These are phyloP conservation scores for Pyrenochaeta sp. DNA, from an alignment of 2,329 filamentous ascomycete species.

Conservation along the genomic window DNA sequence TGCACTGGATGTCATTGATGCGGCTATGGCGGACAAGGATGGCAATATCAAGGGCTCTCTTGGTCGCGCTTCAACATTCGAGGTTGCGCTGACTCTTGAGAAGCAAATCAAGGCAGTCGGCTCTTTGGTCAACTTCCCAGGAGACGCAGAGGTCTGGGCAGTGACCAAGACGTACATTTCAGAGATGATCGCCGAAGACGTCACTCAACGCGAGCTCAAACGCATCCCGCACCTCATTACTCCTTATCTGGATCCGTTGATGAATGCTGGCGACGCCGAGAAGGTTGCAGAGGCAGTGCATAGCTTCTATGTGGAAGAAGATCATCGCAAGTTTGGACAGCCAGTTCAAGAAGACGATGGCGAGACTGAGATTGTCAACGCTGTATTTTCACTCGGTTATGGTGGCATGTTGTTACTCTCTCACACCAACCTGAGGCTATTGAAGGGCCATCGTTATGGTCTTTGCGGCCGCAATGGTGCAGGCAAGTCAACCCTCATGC, in stretches of 20 bases:
- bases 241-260: conserved; percentile 78
- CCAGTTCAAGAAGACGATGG: conserved; percentile 88
- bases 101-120: conserved; percentile 75
- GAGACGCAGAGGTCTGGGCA: conserved; percentile 69
- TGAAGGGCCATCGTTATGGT: conserved; percentile 97
- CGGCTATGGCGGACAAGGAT: conserved; percentile 75
- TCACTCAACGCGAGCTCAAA: conserved; percentile 79
- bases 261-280: conserved; percentile 68
- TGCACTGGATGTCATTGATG: conserved; percentile 85
- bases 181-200: conserved; percentile 85
- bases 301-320: conserved; percentile 79
- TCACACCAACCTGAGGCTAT: conserved; percentile 90
- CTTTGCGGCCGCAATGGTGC: conserved; percentile 97
- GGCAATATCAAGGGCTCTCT: conserved; percentile 65
- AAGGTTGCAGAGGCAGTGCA: conserved; percentile 77
- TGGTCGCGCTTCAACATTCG: conserved; percentile 72
- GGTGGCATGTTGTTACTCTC: conserved; percentile 96
- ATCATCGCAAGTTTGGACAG: conserved; percentile 84
- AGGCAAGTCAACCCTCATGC: conserved; percentile 99
- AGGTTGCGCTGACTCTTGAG: conserved; percentile 78
- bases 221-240: conserved; percentile 73
- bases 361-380: conserved; percentile 96
- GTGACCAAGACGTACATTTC: conserved; percentile 76
- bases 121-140: conserved; percentile 67
- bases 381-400: conserved; percentile 95